Evolutionary conservation across 768 basidiomycete species (phyloP), one percentile per base, ranked within the genome.

Genomic region (Guyanaporus albipodus): DNA sequence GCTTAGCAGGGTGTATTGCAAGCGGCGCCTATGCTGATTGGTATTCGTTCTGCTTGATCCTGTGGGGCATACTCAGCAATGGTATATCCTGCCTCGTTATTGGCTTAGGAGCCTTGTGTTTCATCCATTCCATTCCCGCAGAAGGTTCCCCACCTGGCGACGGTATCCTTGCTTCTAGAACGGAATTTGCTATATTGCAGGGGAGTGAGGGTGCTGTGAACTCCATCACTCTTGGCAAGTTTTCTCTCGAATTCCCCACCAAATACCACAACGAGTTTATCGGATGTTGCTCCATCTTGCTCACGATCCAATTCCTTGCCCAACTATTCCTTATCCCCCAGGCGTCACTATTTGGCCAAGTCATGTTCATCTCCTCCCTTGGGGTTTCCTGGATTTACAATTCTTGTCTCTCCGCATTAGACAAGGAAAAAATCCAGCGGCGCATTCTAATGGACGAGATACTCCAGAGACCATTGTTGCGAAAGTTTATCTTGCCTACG

Each of bases 261-360:
- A 6, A 41, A 9, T 31, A 4, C 35, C 21, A 51, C 1, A n/a
- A 51, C 0, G 40, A 51, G 21, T 34, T 37, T 36, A 38, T 51
- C n/a, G 46, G 50, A 38, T 42, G 19, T 1, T 51, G 54, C 10
- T 61, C 63, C 4, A 17, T 61, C 27, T 45, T 63, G 14, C 52
- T 63, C 11, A 42, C 49, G 3, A 39, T 46, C 21, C 64, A 66
- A 37, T 64, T 63, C 49, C 38, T 64, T 12, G 41, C 52, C 8
- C 64, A 66, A 38, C 55, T 66, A 6, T 39, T 66, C 43, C 53
- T 66, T 14, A 58, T 62, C 17, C 63, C 64, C 2, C 59, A 62
- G 37, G 57, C 46, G n/a, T 44, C 50, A 4, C 44, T 64, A 10
- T 64, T 66, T 17, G 64, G 64, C 1, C 64, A 66, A 43, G 44